Base-by-base conservation (phyloP, 768 basidiomycete genomes). In the Chalciporus chontae region DNA sequence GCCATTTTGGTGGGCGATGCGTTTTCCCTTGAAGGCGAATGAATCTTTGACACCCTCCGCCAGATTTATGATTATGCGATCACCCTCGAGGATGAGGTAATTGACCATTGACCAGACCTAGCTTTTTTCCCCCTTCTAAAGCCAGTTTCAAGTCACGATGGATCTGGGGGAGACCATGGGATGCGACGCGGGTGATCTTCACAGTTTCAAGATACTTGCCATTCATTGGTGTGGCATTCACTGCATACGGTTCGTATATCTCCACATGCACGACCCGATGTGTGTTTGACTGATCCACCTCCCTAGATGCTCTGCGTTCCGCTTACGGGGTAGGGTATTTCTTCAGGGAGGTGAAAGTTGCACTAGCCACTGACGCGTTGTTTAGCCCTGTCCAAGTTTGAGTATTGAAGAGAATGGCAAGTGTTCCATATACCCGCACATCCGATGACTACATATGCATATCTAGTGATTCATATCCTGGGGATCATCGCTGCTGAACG, bases 1-100 rank as follows among this genome's bases (percentile, higher is more conserved):
- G 34, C 34, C 4, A 36, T 36, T 36, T 5, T 36, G 9, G 34
- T 36, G n/a, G 4, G 34, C 15, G 15, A n/a, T n/a, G 3, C 5
- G 9, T 36, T n/a, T 4, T 36, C 8, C 14, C 15, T n/a, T 15
- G 32, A 34, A 15, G n/a, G 34, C n/a, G n/a, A 40, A 24, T 7
- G 38, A 13, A 19, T 15, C 27, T 7, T 9, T 36, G 14, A 36
- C 7, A 36, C 1, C 9, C 9, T 7, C n/a, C 14, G 6, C 24
- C 32, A 53, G 52, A 18, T 51, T 13, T 53, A 45, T 8, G 52
- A 53, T 40, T 53, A 45, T 19, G 44, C n/a, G 7, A 51, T 53
- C 24, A 53, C 52, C 3, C 39, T 53, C 24, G 29, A 51, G 17
- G 43, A 47, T 27, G 52, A 53, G 42, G 52, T 51, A 29, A 14